Evolutionary conservation across 1,284 basidiomycete species (phyloP), one percentile per base, ranked within the genome.

Genomic region (Ustilago sp.): DNA sequence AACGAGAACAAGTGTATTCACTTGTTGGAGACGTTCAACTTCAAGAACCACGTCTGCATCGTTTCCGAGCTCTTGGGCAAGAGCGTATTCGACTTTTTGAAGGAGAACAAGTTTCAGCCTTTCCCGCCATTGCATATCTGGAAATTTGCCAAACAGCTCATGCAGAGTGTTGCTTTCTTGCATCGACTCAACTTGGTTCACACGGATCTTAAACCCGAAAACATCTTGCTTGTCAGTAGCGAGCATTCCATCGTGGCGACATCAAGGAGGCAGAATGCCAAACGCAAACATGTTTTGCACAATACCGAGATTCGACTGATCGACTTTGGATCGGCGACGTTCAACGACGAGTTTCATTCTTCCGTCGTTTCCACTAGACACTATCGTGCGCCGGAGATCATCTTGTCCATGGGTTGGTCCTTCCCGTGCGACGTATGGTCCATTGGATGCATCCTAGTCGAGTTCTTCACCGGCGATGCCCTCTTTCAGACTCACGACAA

Each of bases 401-500:
- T 99, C 70, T 89, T 99, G 58, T 94, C 77, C 2, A 90, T 98
- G 77, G 94, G 95, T 59, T 99, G 97, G 97, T 96, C 94, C 56
- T 99, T 92, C 87, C 95, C 97, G 0, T 99, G 97, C 87, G 97
- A 99, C 87, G 94, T 93, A 34, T 99, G 98, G 88, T 99, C 97
- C 12, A 90, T 99, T 61, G 97, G 97, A 8, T 99, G 97, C 88
- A 99, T 99, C 80, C 90, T 99, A 15, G 94, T 99, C 72, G 97
- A 99, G 87, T 98, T 99, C 86, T 97, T 92, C 88, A 99, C 97
- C 3, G 97, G 97, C 39, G 92, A 96, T 52, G 97, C 97, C 4
- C 89, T 99, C 36, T 99, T 98, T 88, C 97, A 99, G 87, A 99
- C 97, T 0, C 96, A 98, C 85, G 96, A 99, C 88, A 99, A 99